Base-by-base conservation (phyloP, 78 protist species). In the Cavenderia fasciculata region DNA sequence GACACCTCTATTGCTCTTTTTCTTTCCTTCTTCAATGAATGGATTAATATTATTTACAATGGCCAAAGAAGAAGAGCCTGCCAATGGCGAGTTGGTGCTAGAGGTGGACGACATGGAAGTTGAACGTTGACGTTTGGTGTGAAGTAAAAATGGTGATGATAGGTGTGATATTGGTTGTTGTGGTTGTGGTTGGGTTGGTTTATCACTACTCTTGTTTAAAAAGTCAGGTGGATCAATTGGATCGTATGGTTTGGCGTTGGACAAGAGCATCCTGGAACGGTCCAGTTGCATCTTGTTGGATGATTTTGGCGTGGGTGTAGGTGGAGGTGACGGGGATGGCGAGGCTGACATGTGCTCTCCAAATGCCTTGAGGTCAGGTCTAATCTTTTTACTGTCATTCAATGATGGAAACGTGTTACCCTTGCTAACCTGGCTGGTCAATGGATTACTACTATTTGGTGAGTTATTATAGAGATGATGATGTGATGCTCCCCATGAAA, bases 291-390 rank as follows among this genome's bases (percentile, higher is more conserved):
- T 31, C 4, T 47, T 4, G 38, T 63, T 3, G 4, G 25, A 29
- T 16, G 72, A 33, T 21, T 63, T 63, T 19, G 72, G 72, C 1
- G 72, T 63, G 10, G 89, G 89, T n/a, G 89, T 82, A 11, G 89
- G 89, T 25, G 89, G 89, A 27, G 89, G 89, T 68, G 89, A 82
- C 16, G 75, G 89, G n/a, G 89, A 52, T 40, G 89, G 89, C 43
- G 89, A 79, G 1, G 6, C 4, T 19, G 47, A 23, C 5, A 82
- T 10, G 2, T 75, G 56, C 0, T 68, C 56, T 4, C 52, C 10
- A 77, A 82, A 82, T 52, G 89, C 89, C 44, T 62, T 82, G 38
- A 68, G 89, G n/a, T 82, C 89, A 1, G 89, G 89, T 34, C 21
- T 71, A 19, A 56, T 29, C 31, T 38, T 72, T 54, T 72, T 72